A percentile compares a stretch with the other conserved stretches of the same genome.
Conservation (phyloP, 148 eudicot species). For the Arbutus unedo region DNA sequence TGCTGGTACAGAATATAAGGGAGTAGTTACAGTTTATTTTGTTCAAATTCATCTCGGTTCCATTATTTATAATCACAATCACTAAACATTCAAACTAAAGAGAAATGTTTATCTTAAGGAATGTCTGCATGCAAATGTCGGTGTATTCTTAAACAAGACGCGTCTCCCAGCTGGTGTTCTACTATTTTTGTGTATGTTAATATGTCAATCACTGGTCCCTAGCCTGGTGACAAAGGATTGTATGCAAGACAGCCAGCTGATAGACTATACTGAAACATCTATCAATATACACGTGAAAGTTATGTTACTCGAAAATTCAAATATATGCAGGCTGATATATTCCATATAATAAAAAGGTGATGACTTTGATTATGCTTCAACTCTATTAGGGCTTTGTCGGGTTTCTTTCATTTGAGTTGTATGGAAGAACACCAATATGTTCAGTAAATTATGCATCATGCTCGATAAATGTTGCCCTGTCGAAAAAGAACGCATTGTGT, state of each 20-base stretch:
- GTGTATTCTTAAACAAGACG: background rate
- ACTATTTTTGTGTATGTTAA: background rate
- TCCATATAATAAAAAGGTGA: background rate
- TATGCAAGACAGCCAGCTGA: background rate
- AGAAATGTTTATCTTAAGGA: constrained; percentile 1
- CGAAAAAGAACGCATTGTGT: background rate
- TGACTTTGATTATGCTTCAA: background rate
- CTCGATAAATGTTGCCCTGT: constrained; percentile 1
- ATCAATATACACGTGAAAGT: background rate
- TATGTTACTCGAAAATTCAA: background rate
- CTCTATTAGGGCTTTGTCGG: background rate
- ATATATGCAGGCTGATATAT: background rate
- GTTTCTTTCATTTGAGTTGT: background rate
- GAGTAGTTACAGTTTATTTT: constrained; percentile 2
- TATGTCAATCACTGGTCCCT: background rate
- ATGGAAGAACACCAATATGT: background rate
- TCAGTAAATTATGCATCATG: constrained; percentile 1
- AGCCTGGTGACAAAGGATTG: background rate
- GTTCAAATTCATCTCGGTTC: background rate
- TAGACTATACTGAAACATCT: background rate
- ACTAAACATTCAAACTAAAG: background rate
- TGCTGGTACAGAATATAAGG: background rate
- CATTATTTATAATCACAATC: no score
- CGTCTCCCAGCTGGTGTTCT: background rate
- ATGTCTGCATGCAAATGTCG: background rate